Evolutionary conservation across 108 stramenopile species (phyloP).

Genomic region (Skeletonema marinoi): DNA sequence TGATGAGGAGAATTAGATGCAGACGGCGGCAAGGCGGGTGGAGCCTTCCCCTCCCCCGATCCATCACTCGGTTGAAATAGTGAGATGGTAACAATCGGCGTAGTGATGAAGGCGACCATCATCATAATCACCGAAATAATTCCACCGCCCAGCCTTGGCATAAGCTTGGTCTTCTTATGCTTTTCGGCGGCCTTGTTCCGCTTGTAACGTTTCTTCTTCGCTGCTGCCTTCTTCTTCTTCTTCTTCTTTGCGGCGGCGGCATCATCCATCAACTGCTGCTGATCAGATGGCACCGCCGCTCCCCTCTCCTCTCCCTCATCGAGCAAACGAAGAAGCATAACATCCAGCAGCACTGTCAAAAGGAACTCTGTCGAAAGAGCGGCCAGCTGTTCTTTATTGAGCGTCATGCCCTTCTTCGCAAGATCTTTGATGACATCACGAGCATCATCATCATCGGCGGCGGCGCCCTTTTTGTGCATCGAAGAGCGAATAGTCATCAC

Average conservation of each 20-base stretch:
- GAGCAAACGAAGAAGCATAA: too few relatives aligned
- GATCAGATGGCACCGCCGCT: too few relatives aligned
- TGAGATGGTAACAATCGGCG: background rate
- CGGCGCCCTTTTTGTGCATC: constrained; percentile 10
- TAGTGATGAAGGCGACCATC: background rate
- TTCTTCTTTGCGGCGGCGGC: background rate
- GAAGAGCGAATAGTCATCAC: too few relatives aligned
- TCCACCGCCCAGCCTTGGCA: background rate
- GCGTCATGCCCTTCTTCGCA: too few relatives aligned
- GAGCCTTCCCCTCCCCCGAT: background rate
- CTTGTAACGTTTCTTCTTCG: background rate
- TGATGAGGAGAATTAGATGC: background rate
- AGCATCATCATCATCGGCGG: too few relatives aligned
- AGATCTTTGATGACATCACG: too few relatives aligned
- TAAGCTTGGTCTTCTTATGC: background rate
- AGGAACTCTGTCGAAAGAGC: too few relatives aligned
- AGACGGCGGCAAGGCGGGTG: background rate
- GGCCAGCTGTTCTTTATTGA: too few relatives aligned
- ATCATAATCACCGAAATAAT: background rate
- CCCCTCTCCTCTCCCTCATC: too few relatives aligned
- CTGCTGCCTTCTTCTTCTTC: background rate
- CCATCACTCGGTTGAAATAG: background rate
- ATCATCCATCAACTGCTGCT: too few relatives aligned
- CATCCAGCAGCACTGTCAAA: too few relatives aligned
- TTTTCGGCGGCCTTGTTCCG: background rate